These are phyloP conservation scores for Penicillium maclennaniae DNA, from an alignment of 495 filamentous ascomycete genomes.

Conservation along the genomic window DNA sequence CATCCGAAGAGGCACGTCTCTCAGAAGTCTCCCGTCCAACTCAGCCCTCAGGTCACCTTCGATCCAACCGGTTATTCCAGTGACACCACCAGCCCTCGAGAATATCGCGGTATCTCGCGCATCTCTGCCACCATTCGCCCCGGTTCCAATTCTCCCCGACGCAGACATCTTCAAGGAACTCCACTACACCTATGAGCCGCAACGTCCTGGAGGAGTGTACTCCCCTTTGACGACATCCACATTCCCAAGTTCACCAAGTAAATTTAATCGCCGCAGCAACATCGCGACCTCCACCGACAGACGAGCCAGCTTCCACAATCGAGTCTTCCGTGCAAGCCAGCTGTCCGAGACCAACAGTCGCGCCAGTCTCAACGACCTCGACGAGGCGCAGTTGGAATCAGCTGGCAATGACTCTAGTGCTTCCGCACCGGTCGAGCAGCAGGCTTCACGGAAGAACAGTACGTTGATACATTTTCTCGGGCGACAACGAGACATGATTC, in stretches of 20 bases:
- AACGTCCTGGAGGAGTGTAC: slow-evolving; percentile 6
- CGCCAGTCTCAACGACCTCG: neutral
- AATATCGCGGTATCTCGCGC: neutral
- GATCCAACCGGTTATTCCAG: neutral
- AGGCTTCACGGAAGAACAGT: slow-evolving; percentile 14
- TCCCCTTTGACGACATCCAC: slow-evolving; percentile 5
- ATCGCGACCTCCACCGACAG: slow-evolving; percentile 1
- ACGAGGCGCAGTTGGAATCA: slow-evolving; percentile 3
- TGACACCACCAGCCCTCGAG: slow-evolving; percentile 3
- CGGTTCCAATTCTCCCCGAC: neutral
- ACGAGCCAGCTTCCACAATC: slow-evolving; percentile 18
- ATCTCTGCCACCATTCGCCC: slow-evolving; percentile 2
- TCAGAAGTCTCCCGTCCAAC: slow-evolving; percentile 11
- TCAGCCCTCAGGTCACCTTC: slow-evolving; percentile 3
- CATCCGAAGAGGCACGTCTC: too few species aligned
- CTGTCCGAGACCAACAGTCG: neutral
- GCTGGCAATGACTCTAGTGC: neutral
- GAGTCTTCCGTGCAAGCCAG: slow-evolving; percentile 8
- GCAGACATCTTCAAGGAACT: slow-evolving; percentile 6
- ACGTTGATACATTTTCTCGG: slow-evolving; percentile 1
- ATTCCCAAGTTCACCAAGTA: neutral
- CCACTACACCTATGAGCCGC: slow-evolving; percentile 7
- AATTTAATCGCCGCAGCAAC: slow-evolving; percentile 9
- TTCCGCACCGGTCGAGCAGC: slow-evolving; percentile 5
- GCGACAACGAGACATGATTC: neutral